Conservation (phyloP, 2,329 filamentous ascomycete genomes). For the Chaetomiaceae sp. region DNA sequence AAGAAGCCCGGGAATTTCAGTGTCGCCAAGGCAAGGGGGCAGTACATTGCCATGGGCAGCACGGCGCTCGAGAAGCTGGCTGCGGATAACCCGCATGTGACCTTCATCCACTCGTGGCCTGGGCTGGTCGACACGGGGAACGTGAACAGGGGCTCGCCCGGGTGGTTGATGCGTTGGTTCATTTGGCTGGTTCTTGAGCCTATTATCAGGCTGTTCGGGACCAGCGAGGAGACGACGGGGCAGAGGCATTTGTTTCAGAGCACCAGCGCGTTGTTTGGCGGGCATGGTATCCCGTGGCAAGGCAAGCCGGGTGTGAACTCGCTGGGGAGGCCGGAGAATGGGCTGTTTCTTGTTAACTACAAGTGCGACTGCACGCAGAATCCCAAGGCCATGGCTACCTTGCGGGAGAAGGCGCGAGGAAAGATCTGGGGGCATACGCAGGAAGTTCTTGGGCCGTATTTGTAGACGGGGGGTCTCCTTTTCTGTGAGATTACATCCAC, state of each 20-base stretch:
- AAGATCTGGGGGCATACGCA: neutral
- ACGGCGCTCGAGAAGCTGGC: constrained; percentile 33
- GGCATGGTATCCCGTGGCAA: neutral
- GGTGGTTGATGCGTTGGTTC: neutral
- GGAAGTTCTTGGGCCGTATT: neutral
- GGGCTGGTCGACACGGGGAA: neutral
- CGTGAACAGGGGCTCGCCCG: neutral
- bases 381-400: neutral
- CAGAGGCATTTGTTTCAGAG: neutral
- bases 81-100: constrained; percentile 29
- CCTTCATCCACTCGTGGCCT: constrained; percentile 36
- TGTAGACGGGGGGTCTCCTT: too few species aligned
- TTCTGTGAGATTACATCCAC: too few species aligned
- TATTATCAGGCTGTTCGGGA: neutral
- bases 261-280: neutral
- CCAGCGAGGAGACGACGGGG: neutral
- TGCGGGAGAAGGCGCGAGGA: neutral
- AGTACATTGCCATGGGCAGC: constrained; percentile 32
- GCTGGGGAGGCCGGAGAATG: neutral
- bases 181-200: neutral
- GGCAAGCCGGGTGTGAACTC: neutral
- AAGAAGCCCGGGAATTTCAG: constrained; percentile 30
- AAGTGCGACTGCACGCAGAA: neutral
- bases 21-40: constrained; percentile 30
- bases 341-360: neutral